Base-by-base conservation (phyloP, 1,284 basidiomycete genomes). In the Ustilago xerochloae region DNA sequence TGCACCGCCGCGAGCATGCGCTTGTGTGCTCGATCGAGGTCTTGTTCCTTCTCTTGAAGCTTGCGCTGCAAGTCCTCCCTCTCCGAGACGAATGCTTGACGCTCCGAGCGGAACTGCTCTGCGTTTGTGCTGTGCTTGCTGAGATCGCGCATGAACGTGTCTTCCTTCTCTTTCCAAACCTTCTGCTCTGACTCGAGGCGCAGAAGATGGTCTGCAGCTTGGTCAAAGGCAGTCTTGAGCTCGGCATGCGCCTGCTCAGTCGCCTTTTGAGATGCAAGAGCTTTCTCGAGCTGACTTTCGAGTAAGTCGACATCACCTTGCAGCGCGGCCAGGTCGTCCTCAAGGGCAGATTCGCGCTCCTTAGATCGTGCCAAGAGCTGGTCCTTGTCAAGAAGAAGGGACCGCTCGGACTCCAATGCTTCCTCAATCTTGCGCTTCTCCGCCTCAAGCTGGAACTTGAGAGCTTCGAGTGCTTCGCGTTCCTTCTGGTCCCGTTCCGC, bases 261-360 rank as follows among this genome's bases (percentile, higher is more conserved):
- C 18, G 63, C 55, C 53, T 77, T 74, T 38, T 84, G 81, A n/a
- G 77, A 51, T 13, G 76, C 72, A 81, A 93, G 87, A 0, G 91
- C 91, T 5, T 91, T 89, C 65, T 94, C 93, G 9, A 97, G 88
- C 80, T 97, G 93, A 9, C 90, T 90, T 78, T 95, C 93, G 18
- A 97, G 87, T 6, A 90, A 88, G 59, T 94, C 93, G 47, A 97
- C 87, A 78, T 98, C 94, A 3, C 87, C 87, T 77, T 96, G 93
- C 22, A 97, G 86, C 2, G 91, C 90, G 1, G 88, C 87, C 12
- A 95, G 88, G 77, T 96, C 93, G 61, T 97, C 93, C 77, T 93
- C 90, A 2, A 98, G 87, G 67, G 93, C 90, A 20, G 88, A 87
- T 82, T 97, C 94, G 32, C 90, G 89, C 76, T 90, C 90, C 86